phyloP scores from a whole-genome alignment of 192 early-diverging fungal genomes.

The Entomortierella parvispora region DNA sequence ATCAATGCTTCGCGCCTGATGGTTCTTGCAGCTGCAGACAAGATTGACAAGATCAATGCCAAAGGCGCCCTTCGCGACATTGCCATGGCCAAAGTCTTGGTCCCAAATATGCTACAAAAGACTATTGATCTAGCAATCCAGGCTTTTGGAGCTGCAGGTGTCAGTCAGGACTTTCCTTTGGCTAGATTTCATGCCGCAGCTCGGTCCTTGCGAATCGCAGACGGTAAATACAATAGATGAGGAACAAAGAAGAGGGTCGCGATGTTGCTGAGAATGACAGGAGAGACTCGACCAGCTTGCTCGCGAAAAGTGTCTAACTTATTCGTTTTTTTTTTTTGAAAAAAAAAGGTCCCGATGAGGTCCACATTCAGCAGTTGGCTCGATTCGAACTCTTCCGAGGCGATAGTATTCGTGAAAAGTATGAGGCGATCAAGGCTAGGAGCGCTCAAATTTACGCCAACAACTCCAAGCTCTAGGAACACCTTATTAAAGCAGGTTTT shows the following conservation, averaged over 20 bases:
- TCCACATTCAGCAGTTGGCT: conserved; percentile 88
- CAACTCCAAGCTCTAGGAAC: conserved; percentile 30
- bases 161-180: conserved; percentile 86
- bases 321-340: too few species aligned
- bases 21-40: conserved; percentile 91
- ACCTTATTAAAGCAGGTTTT: background rate
- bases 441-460: conserved; percentile 29
- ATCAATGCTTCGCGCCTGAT: conserved; percentile 93
- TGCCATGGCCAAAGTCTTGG: conserved; percentile 95
- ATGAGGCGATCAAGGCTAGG: conserved; percentile 21
- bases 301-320: too few species aligned
- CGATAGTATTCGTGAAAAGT: conserved; percentile 47
- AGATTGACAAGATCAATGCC: conserved; percentile 88
- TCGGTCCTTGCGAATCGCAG: conserved; percentile 89
- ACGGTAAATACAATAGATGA: conserved; percentile 63
- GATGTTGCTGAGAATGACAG: too few species aligned
- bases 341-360: conserved; percentile 89
- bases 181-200: conserved; percentile 84
- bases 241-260: too few species aligned
- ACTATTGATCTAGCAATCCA: conserved; percentile 96
- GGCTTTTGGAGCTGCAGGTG: conserved; percentile 91
- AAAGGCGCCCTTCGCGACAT: conserved; percentile 95
- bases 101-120: conserved; percentile 78
- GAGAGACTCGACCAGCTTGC: too few species aligned
- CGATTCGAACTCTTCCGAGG: conserved; percentile 74